phyloP scores from a whole-genome alignment of 495 filamentous ascomycete genomes.

The Podospora fimiseda region DNA sequence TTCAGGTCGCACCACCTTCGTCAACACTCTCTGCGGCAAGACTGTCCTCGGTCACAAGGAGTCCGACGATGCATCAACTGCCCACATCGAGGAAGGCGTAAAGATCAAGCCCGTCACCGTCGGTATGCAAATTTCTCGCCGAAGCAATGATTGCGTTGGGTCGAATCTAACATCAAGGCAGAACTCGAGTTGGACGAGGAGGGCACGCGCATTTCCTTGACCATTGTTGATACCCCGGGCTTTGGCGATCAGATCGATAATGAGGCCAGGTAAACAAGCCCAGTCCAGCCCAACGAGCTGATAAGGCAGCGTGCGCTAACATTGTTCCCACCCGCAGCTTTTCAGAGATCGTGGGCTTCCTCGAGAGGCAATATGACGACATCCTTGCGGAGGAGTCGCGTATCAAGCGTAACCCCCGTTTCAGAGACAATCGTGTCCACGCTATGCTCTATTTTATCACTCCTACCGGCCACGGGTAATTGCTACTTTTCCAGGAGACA shows the following conservation, averaged over 20 bases:
- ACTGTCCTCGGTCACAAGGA: slow-evolving; percentile 83
- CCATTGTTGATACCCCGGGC: slow-evolving; percentile 96
- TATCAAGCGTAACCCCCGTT: slow-evolving; percentile 99
- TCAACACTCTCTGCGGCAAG: slow-evolving; percentile 98
- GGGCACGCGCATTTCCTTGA: slow-evolving; percentile 94
- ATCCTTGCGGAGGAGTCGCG: slow-evolving; percentile 98
- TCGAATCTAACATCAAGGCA: slow-evolving; percentile 31
- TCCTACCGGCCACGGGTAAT: slow-evolving; percentile 90
- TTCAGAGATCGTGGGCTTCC: slow-evolving; percentile 91
- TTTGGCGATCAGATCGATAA: slow-evolving; percentile 99
- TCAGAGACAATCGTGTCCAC: slow-evolving; percentile 97
- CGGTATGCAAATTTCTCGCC: slow-evolving; percentile 52
- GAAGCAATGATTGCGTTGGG: neutral
- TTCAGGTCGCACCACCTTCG: slow-evolving; percentile 92
- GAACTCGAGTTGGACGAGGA: slow-evolving; percentile 97
- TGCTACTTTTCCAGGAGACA: slow-evolving; percentile 1
- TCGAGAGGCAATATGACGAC: slow-evolving; percentile 98
- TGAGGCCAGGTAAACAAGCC: slow-evolving; percentile 70
- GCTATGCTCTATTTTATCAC: slow-evolving; percentile 99
- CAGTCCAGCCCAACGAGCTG: slow-evolving; percentile 38
- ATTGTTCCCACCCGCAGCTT: slow-evolving; percentile 57
- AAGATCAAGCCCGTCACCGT: slow-evolving; percentile 98
- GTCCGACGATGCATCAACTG: slow-evolving; percentile 76
- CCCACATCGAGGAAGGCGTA: slow-evolving; percentile 92
- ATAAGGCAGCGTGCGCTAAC: slow-evolving; percentile 66